phyloP scores from a whole-genome alignment of 345 rosid species.

The Salix dunnii region DNA sequence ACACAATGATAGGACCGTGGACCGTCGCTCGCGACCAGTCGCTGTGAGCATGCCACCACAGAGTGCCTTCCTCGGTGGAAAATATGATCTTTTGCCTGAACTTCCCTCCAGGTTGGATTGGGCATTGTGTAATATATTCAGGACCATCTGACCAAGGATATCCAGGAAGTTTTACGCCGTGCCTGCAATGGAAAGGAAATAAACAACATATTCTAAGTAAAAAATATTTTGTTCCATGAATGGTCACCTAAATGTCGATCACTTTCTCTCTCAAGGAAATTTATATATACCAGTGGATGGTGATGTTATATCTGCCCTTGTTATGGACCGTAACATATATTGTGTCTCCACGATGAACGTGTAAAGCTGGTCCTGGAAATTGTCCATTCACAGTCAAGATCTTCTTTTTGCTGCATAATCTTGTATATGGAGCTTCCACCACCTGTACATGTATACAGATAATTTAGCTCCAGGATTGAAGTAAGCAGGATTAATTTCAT shows the following conservation, averaged over 20 bases:
- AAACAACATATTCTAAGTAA: conserved; percentile 23
- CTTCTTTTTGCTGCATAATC: conserved; percentile 16
- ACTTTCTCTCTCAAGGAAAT: conserved; percentile 27
- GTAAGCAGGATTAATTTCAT: too few species aligned
- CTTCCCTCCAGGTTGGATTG: conserved; percentile 22
- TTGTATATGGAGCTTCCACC: conserved; percentile 4
- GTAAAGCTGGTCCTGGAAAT: conserved; percentile 32
- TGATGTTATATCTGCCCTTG: conserved; percentile 21
- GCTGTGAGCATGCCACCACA: conserved; percentile 49
- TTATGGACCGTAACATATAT: conserved; percentile 25
- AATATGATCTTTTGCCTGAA: conserved; percentile 28
- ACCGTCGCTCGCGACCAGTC: conserved; percentile 40
- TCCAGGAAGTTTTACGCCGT: conserved; percentile 41
- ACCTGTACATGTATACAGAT: conserved; percentile 20
- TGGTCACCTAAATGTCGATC: conserved; percentile 35
- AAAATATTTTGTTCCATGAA: neutral
- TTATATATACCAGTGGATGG: conserved; percentile 36
- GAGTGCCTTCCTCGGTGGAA: conserved; percentile 27
- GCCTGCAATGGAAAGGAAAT: conserved; percentile 21
- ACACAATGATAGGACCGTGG: conserved; percentile 35
- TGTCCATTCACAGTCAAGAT: conserved; percentile 33
- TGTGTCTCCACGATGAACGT: conserved; percentile 24
- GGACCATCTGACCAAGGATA: conserved; percentile 48
- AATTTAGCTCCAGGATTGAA: too few species aligned
- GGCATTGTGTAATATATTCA: conserved; percentile 39